A percentile compares a stretch with the other conserved stretches of the same genome.
Evolutionary conservation across 2,329 filamentous ascomycete species (phyloP).

Genomic region (Fusarium tuaranense): DNA sequence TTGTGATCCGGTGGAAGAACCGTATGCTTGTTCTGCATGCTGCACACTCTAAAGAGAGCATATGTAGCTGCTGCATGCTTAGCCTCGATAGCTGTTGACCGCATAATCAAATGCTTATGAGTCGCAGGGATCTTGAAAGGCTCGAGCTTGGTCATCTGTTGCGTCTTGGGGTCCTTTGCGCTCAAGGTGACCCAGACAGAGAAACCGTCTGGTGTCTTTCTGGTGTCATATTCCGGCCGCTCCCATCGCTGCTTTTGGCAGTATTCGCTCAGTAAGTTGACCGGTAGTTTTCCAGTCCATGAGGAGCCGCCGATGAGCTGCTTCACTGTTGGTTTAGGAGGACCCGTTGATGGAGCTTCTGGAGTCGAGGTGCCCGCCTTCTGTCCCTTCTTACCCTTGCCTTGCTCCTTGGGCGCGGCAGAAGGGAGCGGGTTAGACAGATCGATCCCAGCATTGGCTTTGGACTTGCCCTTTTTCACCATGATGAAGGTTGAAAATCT

Average conservation of each 20-base stretch:
- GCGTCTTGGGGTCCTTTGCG: slow-evolving; percentile 82
- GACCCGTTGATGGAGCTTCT: slow-evolving; percentile 53
- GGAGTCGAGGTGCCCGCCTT: slow-evolving; percentile 45
- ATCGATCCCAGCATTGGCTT: slow-evolving; percentile 48
- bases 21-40: slow-evolving; percentile 95
- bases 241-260: slow-evolving; percentile 97
- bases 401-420: slow-evolving; percentile 55
- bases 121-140: slow-evolving; percentile 84
- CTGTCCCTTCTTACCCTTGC: slow-evolving; percentile 56
- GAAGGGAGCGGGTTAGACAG: slow-evolving; percentile 49
- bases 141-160: slow-evolving; percentile 78
- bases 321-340: slow-evolving; percentile 73
- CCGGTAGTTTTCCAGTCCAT: slow-evolving; percentile 97
- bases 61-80: slow-evolving; percentile 94
- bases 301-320: slow-evolving; percentile 93
- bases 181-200: slow-evolving; percentile 85
- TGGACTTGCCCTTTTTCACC: slow-evolving; percentile 67
- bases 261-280: slow-evolving; percentile 93
- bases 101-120: slow-evolving; percentile 80
- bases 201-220: slow-evolving; percentile 78
- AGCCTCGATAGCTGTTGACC: slow-evolving; percentile 87
- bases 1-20: slow-evolving; percentile 92
- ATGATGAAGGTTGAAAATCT: slow-evolving; percentile 46
- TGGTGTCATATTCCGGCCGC: slow-evolving; percentile 90
- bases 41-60: slow-evolving; percentile 90